Evolutionary conservation across 345 rosid genomes (phyloP), one percentile per base, ranked within the genome.

Genomic region (Citrus maxima): DNA sequence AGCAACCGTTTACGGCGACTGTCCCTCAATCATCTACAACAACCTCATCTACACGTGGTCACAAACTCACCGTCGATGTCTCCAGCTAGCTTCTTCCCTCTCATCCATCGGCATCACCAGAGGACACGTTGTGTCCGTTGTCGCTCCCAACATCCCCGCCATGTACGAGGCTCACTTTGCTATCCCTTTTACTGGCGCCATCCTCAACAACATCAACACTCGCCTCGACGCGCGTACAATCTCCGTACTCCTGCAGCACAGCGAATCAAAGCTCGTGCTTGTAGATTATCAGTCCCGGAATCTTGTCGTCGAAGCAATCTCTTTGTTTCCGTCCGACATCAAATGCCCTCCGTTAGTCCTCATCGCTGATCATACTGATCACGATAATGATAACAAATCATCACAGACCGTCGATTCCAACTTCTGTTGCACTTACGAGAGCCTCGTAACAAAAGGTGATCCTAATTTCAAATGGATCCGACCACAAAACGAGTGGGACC

Each of bases 131-230:
- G 89, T 91, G 42, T 93, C 98, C 72, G 93, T 93, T 64, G 40
- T 95, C 58, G 88, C 95, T 71, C 93, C 90, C 59, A 95, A 89
- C 65, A 80, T 84, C 56, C 92, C 97, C 25, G 89, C 91, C 78
- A 93, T 91, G 95, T 91, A 95, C 80, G 98, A 95, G 95, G 93
- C 91, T 62, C 98, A 93, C 22, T 91, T 95, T 68, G 94, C 96
- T 22, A 91, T 93, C 8, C 97, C 97, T 54, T 87, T 93, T 92
- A 10, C 91, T 54, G 97, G 97, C 12, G 97, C 97, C 19, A 59
- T 95, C 75, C 93, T 93, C 77, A 93, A 93, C 88, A 83, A 74
- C 85, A 74, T 95, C 90, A 95, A 95, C 85, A 88, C 89, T n/a
- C 97, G 98, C 32, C 95, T 95, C 9, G 98, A 95, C 70, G 83